phyloP scores from a whole-genome alignment of 345 rosid genomes.

The Citrus unshiu region DNA sequence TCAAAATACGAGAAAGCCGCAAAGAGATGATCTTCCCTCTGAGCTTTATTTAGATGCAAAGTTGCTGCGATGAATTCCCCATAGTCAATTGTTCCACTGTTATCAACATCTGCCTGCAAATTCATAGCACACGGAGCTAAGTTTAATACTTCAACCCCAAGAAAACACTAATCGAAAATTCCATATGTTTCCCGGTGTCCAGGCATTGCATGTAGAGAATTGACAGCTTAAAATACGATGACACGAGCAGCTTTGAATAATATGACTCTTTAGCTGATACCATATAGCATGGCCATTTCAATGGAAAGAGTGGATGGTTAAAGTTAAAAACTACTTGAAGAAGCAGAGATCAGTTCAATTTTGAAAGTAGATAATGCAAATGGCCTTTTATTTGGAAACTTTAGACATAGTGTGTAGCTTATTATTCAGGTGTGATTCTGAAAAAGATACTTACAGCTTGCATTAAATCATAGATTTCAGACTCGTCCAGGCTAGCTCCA shows the following conservation, averaged over 20 bases:
- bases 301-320: background rate
- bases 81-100: constrained; percentile 69
- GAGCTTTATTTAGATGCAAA: constrained; percentile 53
- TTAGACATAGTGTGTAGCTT: background rate
- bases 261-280: background rate
- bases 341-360: background rate
- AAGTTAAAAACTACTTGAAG: background rate
- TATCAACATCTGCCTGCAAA: constrained; percentile 67
- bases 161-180: background rate
- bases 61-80: constrained; percentile 76
- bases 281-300: background rate
- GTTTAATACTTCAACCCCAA: background rate
- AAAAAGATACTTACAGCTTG: constrained; percentile 52
- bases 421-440: background rate
- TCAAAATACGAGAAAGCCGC: constrained; percentile 71
- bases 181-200: background rate
- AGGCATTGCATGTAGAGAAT: background rate
- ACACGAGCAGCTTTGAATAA: too few relatives aligned
- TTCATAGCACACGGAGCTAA: background rate
- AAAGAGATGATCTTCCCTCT: constrained; percentile 53
- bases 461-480: constrained; percentile 66
- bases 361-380: too few relatives aligned
- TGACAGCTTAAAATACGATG: background rate
- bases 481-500: constrained; percentile 58
- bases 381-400: too few relatives aligned